These are phyloP conservation scores for Scedosporium apiospermum DNA, from an alignment of 2,329 filamentous ascomycete genomes.

Conservation along the genomic window DNA sequence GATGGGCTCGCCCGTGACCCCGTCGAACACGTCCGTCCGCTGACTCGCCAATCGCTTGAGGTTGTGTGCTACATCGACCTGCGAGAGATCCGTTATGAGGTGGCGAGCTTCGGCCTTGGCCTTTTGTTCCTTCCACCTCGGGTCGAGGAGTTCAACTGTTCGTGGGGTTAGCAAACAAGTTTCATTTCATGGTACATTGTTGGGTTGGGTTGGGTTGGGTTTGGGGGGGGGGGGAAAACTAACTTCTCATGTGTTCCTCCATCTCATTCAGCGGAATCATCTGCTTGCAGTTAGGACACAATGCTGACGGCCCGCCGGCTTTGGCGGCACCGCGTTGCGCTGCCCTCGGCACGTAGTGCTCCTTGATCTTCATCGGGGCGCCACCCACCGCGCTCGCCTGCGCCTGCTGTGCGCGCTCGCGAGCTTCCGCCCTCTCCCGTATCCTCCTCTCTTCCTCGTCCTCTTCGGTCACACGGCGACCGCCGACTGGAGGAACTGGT, in stretches of 20 bases:
- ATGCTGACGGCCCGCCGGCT: constrained; percentile 48
- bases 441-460: constrained; percentile 56
- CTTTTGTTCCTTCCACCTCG: constrained; percentile 91
- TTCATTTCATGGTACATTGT: not conserved
- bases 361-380: constrained; percentile 77
- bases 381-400: constrained; percentile 67
- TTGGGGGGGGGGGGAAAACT: constrained; percentile 21
- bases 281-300: constrained; percentile 91
- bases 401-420: constrained; percentile 60
- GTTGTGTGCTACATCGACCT: constrained; percentile 83
- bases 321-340: constrained; percentile 56
- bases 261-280: constrained; percentile 80
- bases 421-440: constrained; percentile 51
- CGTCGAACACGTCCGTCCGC: constrained; percentile 78
- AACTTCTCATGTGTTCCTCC: constrained; percentile 84
- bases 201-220: no score
- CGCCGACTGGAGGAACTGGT: constrained; percentile 14
- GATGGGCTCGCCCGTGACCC: constrained; percentile 55
- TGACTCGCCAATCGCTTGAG: constrained; percentile 90
- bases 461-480: constrained; percentile 32
- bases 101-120: constrained; percentile 79
- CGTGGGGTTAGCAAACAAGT: not conserved
- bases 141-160: constrained; percentile 80
- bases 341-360: constrained; percentile 83
- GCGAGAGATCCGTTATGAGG: constrained; percentile 77